Conservation (phyloP, 139 green algal genomes). For the Mesostigma viride region DNA sequence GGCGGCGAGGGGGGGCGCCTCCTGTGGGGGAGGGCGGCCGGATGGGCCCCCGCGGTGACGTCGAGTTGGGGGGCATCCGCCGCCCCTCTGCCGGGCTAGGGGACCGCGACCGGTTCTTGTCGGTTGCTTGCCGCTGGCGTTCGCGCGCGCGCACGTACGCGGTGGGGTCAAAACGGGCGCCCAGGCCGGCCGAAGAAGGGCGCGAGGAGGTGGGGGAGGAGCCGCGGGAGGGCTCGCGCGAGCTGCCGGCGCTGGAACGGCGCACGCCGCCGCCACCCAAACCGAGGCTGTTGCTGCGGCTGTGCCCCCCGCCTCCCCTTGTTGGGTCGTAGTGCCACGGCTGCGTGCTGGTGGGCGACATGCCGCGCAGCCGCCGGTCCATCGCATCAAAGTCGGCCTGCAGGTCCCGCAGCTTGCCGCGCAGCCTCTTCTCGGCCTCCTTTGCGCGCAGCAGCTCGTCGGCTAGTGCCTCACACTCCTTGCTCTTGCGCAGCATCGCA, state of each 20-base stretch:
- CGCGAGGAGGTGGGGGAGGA: not conserved
- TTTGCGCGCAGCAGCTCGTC: slow-evolving; percentile 9
- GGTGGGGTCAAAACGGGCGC: slow-evolving; percentile 58
- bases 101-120: too few relatives aligned
- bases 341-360: too few relatives aligned
- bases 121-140: too few relatives aligned
- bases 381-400: slow-evolving; percentile 41
- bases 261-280: too few relatives aligned
- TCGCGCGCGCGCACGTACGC: slow-evolving; percentile 45
- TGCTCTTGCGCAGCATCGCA: slow-evolving; percentile 5
- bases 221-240: slow-evolving; percentile 15
- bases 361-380: slow-evolving; percentile 18
- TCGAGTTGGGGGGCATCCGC: too few relatives aligned
- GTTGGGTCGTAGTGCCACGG: too few relatives aligned
- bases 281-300: too few relatives aligned
- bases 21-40: too few relatives aligned
- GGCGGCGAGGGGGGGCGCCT: too few relatives aligned
- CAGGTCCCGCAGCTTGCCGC: slow-evolving; percentile 39
- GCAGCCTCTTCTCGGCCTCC: slow-evolving; percentile 47
- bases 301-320: not conserved
- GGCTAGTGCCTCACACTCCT: slow-evolving; percentile 6
- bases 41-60: too few relatives aligned
- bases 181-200: not conserved
- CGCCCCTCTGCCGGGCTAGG: too few relatives aligned
- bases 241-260: too few relatives aligned